These are phyloP conservation scores for Trichomonas vaginalis DNA, from an alignment of 208 protist genomes.

Conservation along the genomic window DNA sequence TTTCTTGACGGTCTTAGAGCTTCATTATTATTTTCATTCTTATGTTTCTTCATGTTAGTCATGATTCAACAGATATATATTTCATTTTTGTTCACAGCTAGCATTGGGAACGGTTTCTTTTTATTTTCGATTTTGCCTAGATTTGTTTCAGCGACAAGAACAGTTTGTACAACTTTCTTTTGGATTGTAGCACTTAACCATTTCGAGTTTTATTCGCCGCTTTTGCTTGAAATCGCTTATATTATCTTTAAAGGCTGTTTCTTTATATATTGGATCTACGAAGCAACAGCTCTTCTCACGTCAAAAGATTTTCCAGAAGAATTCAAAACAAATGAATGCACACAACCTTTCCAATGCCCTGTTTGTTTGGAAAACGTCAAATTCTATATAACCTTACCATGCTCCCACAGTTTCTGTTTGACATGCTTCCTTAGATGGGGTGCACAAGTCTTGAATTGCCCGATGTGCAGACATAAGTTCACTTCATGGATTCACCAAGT, in stretches of 20 bases:
- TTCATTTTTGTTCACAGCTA: neutral
- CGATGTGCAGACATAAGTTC: neutral
- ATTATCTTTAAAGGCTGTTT: neutral
- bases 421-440: neutral
- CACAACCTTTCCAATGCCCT: neutral
- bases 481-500: neutral
- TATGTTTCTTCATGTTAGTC: neutral
- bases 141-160: neutral
- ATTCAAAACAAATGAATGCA: neutral
- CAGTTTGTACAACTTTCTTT: neutral
- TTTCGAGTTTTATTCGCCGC: neutral
- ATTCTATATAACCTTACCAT: neutral
- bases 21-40: neutral
- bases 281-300: neutral
- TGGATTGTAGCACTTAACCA: neutral
- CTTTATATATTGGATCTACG: neutral
- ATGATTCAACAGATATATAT: slow-evolving; percentile 2
- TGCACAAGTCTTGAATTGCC: neutral
- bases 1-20: neutral
- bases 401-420: neutral
- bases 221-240: neutral
- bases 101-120: neutral
- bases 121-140: neutral
- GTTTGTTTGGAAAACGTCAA: neutral
- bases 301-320: neutral